Conservation (phyloP, 768 basidiomycete species). For the Pleurotus cornucopiae region DNA sequence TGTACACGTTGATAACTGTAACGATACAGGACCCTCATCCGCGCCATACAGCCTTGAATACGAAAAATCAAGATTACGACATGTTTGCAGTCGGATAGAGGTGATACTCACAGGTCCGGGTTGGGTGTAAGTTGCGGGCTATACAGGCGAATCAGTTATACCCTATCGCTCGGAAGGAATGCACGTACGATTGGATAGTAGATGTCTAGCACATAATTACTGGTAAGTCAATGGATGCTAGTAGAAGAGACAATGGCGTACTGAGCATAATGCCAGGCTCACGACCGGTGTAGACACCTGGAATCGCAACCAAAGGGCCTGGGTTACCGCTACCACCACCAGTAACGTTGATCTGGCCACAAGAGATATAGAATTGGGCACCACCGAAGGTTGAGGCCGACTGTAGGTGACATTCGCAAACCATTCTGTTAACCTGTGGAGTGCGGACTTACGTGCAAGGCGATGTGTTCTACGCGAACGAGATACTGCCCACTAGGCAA, state of each 20-base stretch:
- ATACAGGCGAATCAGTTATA: not conserved
- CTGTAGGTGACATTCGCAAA: not conserved
- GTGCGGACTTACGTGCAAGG: constrained; percentile 26
- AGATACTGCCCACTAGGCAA: constrained; percentile 38
- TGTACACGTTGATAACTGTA: not conserved
- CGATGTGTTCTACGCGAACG: constrained; percentile 40
- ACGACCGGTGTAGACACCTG: constrained; percentile 32
- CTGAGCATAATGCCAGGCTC: constrained; percentile 10
- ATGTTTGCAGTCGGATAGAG: not conserved
- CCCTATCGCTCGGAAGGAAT: not conserved
- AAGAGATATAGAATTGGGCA: constrained; percentile 32
- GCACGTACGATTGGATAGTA: constrained; percentile 2
- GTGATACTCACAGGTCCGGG: constrained; percentile 21
- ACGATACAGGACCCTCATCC: constrained; percentile 8
- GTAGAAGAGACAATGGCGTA: not conserved
- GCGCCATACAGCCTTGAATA: constrained; percentile 17
- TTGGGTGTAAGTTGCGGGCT: constrained; percentile 19
- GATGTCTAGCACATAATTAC: not conserved
- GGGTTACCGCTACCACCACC: constrained; percentile 35
- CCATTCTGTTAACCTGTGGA: not conserved
- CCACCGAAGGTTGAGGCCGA: constrained; percentile 34
- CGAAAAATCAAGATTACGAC: not conserved
- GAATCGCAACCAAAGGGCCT: constrained; percentile 29
- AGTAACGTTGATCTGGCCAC: constrained; percentile 36
- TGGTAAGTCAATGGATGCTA: not conserved